These are phyloP conservation scores for Ceriops decandra DNA, from an alignment of 345 rosid genomes.

Conservation along the genomic window DNA sequence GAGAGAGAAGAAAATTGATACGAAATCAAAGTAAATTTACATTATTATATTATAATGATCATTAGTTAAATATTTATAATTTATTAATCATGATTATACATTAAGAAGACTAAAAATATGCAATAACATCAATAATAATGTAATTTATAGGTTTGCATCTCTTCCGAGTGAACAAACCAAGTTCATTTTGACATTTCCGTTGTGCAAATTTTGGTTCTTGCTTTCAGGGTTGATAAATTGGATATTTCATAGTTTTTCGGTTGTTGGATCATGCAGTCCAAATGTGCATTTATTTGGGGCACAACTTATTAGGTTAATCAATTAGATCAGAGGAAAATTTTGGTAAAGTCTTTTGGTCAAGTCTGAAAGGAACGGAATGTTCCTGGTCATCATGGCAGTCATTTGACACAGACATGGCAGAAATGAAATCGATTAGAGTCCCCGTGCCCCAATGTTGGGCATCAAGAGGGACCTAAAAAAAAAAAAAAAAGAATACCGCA, in stretches of 20 bases:
- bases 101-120: too few species aligned
- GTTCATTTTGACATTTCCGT: too few species aligned
- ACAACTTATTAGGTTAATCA: constrained; percentile 17
- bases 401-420: neutral
- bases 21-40: too few species aligned
- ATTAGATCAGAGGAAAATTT: neutral
- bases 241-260: neutral
- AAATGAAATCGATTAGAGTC: neutral
- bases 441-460: neutral
- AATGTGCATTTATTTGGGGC: constrained; percentile 14
- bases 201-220: neutral
- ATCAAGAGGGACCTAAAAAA: neutral
- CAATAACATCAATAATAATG: too few species aligned
- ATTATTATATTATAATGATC: too few species aligned
- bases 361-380: neutral
- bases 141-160: too few species aligned
- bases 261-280: neutral
- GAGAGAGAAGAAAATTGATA: too few species aligned
- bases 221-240: constrained; percentile 5
- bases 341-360: constrained; percentile 10
- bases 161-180: too few species aligned
- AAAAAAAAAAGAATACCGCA: neutral
- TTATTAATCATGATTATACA: too few species aligned
- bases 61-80: too few species aligned
- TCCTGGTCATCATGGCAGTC: neutral